Evolutionary conservation across 352 stramenopile genomes (phyloP).

Genomic region (Plasmopara halstedii): DNA sequence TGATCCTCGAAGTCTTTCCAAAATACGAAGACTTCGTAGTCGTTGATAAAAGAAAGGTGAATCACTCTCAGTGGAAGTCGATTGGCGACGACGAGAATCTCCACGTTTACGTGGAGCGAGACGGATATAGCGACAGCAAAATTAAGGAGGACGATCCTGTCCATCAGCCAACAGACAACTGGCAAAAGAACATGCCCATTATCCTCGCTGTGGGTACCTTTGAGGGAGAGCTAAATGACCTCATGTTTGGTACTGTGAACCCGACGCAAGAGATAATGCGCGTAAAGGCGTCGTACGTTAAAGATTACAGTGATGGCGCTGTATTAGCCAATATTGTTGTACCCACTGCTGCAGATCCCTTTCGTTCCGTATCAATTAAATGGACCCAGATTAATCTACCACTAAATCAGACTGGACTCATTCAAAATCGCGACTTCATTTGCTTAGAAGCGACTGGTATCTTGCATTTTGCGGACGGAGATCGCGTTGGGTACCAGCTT

Average conservation of each 20-base stretch:
- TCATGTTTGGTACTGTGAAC: conserved; percentile 50
- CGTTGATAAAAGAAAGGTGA: conserved; percentile 11
- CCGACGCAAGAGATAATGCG: conserved; percentile 36
- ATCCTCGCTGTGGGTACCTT: conserved; percentile 40
- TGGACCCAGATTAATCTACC: conserved; percentile 35
- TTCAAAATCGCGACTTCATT: conserved; percentile 50
- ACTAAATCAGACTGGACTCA: conserved; percentile 21
- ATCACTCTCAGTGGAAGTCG: conserved; percentile 17
- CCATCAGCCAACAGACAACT: conserved; percentile 4
- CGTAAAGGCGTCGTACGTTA: conserved; percentile 41
- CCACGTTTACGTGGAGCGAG: conserved; percentile 22
- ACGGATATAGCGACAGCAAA: conserved; percentile 4
- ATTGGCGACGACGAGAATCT: conserved; percentile 20
- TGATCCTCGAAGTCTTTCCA: conserved; percentile 20
- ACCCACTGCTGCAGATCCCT: conserved; percentile 25
- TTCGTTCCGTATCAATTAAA: conserved; percentile 36
- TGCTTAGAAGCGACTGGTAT: conserved; percentile 44
- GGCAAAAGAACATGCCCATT: conserved; percentile 25
- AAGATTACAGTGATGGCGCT: conserved; percentile 33
- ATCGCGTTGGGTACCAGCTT: conserved; percentile 46
- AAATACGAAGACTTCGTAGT: conserved; percentile 23
- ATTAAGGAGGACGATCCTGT: neutral
- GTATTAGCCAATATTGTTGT: conserved; percentile 30
- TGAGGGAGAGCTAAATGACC: conserved; percentile 39
- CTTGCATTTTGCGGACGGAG: conserved; percentile 27